Base-by-base conservation (phyloP, 1,284 basidiomycete species). In the Cryptococcus amylolentus region DNA sequence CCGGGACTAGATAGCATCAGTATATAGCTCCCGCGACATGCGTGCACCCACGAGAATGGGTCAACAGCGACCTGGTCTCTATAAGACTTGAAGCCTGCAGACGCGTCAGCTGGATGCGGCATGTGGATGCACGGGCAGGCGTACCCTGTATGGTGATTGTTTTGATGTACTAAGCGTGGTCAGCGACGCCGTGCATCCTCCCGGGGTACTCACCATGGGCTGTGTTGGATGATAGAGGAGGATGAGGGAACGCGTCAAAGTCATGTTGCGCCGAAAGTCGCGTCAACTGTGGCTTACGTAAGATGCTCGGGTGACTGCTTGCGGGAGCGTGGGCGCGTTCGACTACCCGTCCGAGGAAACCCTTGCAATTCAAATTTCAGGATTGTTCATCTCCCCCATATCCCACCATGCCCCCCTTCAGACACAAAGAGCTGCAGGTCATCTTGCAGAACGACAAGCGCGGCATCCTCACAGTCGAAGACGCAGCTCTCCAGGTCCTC, bases 1-100 rank as follows among this genome's bases (percentile, higher is more conserved):
- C 82, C 85, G 0, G 91, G 84, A 80, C 79, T 94, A 85, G 85
- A 41, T 28, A 31, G 5, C n/a, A 40, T 20, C 45, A 43, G 51
- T 53, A 43, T 44, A 46, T 41, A 53, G n/a, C 6, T 8, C 20
- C 27, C 20, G 1, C 18, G 9, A 28, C 18, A 40, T 35, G 31
- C 10, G 31, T 35, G 20, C 52, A 26, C 60, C 59, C 46, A 79
- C 72, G 77, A 78, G 67, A 84, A 83, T 14, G 81, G 80, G 45
- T 82, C 81, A n/a, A 83, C 78, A 35, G 79, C 76, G 16, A 80
- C 80, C 67, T 82, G 80, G 64, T 84, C 83, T 56, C 81, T 71
- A 86, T 94, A 98, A 35, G 91, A 95, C 79, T 97, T 98, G 85
- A 98, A 98, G 62, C 95, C 82, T 68, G 70, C 41, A 18, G 10